A percentile compares a stretch with the other conserved stretches of the same genome.
Evolutionary conservation across 1,139 yeast genomes (phyloP).

Genomic region (Debaryomyces singareniensis): DNA sequence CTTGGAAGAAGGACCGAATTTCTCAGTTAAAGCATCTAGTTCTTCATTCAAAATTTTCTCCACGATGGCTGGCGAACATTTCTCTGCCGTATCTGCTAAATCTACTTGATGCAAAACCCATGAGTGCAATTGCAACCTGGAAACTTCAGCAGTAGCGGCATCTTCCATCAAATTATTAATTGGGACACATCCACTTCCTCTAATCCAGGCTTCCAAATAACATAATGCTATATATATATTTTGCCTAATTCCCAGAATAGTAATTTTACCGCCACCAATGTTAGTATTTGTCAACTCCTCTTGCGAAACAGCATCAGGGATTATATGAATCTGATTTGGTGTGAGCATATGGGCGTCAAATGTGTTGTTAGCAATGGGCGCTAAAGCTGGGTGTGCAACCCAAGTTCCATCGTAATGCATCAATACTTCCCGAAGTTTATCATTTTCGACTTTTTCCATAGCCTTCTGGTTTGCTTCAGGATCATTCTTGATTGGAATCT

Average conservation of each 20-base stretch:
- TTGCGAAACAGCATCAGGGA: conserved; percentile 10
- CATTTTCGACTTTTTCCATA: conserved; percentile 19
- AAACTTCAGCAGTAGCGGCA: conserved; percentile 17
- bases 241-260: conserved; percentile 11
- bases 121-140: conserved; percentile 12
- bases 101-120: conserved; percentile 12
- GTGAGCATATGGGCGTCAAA: conserved; percentile 13
- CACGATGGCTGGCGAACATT: conserved; percentile 10
- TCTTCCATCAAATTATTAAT: conserved; percentile 15
- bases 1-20: conserved; percentile 7
- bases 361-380: conserved; percentile 12
- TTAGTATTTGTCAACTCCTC: conserved; percentile 9
- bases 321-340: conserved; percentile 12
- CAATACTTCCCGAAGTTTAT: conserved; percentile 17
- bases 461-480: conserved; percentile 16
- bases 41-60: conserved; percentile 9
- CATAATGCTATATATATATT: conserved; percentile 13
- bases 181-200: conserved; percentile 15
- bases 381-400: conserved; percentile 16
- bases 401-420: conserved; percentile 15
- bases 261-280: conserved; percentile 9
- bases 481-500: conserved; percentile 24
- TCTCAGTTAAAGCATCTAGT: conserved; percentile 6
- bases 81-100: conserved; percentile 9
- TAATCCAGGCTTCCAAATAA: conserved; percentile 14